Evolutionary conservation across 1,284 basidiomycete genomes (phyloP).

Genomic region (Coniferiporia weirii): DNA sequence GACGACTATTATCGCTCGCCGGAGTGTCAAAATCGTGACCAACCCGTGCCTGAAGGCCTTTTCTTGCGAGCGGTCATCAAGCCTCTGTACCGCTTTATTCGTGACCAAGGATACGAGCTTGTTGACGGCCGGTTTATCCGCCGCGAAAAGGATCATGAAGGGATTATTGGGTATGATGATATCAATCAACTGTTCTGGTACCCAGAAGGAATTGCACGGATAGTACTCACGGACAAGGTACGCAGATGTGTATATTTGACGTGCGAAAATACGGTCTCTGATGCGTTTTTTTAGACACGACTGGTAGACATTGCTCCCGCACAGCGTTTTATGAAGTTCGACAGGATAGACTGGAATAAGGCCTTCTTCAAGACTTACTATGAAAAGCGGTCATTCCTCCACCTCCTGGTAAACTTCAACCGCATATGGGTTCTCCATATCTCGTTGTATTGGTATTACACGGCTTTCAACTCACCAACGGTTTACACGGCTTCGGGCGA

Average conservation of each 20-base stretch:
- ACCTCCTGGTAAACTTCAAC: conserved; percentile 96
- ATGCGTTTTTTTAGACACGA: conserved; percentile 53
- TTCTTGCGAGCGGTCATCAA: conserved; percentile 91
- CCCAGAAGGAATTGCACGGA: conserved; percentile 95
- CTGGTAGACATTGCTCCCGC: conserved; percentile 86
- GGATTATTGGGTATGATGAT: conserved; percentile 98
- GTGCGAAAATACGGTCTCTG: neutral
- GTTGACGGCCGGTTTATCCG: conserved; percentile 94
- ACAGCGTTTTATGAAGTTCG: conserved; percentile 92
- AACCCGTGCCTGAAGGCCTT: conserved; percentile 92
- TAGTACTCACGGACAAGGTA: conserved; percentile 85
- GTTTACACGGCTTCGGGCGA: conserved; percentile 59
- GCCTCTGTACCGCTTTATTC: conserved; percentile 95
- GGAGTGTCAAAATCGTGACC: conserved; percentile 94
- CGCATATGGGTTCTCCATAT: conserved; percentile 96
- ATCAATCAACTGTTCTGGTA: conserved; percentile 99
- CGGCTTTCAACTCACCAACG: conserved; percentile 86
- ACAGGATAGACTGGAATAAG: conserved; percentile 89
- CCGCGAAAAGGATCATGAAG: conserved; percentile 89
- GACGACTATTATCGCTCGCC: conserved; percentile 99
- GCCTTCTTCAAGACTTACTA: conserved; percentile 98
- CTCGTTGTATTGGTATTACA: conserved; percentile 91
- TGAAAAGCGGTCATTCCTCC: conserved; percentile 91
- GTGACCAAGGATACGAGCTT: conserved; percentile 98
- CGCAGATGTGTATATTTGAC: conserved; percentile 17